Conservation (phyloP, 805 yeast genomes). For the Monosporozyma aerobia region DNA sequence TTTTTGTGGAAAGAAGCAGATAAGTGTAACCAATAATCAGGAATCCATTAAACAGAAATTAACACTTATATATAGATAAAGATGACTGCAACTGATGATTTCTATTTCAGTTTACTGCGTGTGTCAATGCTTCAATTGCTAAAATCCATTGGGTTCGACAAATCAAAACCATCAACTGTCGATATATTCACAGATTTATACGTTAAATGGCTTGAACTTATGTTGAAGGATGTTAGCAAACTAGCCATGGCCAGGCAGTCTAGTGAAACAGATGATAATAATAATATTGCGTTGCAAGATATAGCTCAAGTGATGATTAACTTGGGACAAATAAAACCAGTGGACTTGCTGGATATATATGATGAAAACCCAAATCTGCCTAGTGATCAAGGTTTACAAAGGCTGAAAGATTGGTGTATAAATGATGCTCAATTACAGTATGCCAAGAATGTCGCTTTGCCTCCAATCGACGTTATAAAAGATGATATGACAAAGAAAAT, state of each 20-base stretch:
- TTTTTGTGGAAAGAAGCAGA: background rate
- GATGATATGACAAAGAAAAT: conserved; percentile 1
- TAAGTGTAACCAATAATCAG: background rate
- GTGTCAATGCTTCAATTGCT: conserved; percentile 47
- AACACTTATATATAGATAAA: background rate
- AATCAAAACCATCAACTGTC: conserved; percentile 59
- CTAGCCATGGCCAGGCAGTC: conserved; percentile 40
- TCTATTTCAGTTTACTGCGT: conserved; percentile 39
- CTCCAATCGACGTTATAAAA: conserved; percentile 19
- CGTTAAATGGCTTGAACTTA: conserved; percentile 48
- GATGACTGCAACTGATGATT: conserved; percentile 29
- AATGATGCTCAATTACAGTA: conserved; percentile 36
- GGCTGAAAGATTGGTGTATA: conserved; percentile 50
- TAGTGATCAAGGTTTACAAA: conserved; percentile 39
- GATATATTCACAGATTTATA: conserved; percentile 74
- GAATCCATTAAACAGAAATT: background rate
- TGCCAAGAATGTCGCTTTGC: conserved; percentile 32
- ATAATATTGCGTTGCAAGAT: conserved; percentile 48
- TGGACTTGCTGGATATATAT: conserved; percentile 43
- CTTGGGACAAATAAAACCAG: conserved; percentile 53
- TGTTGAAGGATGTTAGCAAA: conserved; percentile 42
- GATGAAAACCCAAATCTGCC: conserved; percentile 38
- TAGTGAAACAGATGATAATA: conserved; percentile 28
- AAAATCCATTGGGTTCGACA: conserved; percentile 76
- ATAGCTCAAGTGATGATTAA: conserved; percentile 60